Evolutionary conservation across 768 basidiomycete species (phyloP), one percentile per base, ranked within the genome.

Genomic region (Omphalotus guepiniiformis): DNA sequence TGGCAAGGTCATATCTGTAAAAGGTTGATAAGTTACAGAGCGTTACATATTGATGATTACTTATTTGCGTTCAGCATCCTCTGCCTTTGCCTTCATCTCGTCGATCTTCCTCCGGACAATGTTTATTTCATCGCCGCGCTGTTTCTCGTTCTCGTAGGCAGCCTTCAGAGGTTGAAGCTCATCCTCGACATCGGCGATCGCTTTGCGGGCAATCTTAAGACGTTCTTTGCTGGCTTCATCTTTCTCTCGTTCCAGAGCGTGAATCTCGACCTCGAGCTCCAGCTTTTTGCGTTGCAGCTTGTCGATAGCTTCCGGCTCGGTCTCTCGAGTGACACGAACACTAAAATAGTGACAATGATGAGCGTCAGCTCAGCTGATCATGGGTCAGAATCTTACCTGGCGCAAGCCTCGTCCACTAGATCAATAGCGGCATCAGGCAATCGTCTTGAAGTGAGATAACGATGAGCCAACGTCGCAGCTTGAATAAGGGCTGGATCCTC

Each of bases 261-360:
- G 93, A 18, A 96, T 88, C 61, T 96, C 95, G 16, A 98, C 84
- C 59, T 97, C 89, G 23, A 98, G 76, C 60, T 95, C 90, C 26
- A 97, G 78, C 63, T 89, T 93, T 42, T 76, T 77, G 16, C 93
- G 83, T 60, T 95, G 90, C 15, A 97, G 75, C 54, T 85, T 84
- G 68, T 98, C 95, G 57, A 98, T 88, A 3, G 78, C 86, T 67
- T 98, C 95, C 0, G 95, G 95, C 50, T 88, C 81, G 0, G 93
- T 97, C 70, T 99, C 95, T 35, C 92, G 83, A 22, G 90, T 90
- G 21, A 97, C 92, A 49, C 93, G 88, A 23, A 87, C 85, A 56
- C 85, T 88, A 45, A n/a, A 53, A 29, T 21, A 32, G 18, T 28
- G 30, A 49, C n/a, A 46, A 45, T 46, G 4, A 29, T 12, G 48